phyloP scores from a whole-genome alignment of 192 early-diverging fungal genomes.

The Kappamyces sp. region DNA sequence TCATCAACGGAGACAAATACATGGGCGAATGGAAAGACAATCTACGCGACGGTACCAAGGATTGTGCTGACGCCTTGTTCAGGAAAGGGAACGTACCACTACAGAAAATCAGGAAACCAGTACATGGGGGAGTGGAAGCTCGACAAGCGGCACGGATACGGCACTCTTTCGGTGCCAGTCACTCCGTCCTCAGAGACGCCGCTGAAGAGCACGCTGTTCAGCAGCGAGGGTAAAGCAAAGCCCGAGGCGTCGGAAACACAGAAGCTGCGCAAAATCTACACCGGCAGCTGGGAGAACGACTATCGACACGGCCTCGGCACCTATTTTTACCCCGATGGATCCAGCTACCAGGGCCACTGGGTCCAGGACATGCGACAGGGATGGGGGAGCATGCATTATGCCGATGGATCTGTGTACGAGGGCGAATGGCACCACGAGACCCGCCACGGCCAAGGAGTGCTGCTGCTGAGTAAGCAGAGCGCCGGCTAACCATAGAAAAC shows the following conservation, averaged over 20 bases:
- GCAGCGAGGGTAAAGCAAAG: not conserved
- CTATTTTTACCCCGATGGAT: constrained; percentile 49
- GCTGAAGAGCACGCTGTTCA: too few species aligned
- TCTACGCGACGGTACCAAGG: constrained; percentile 39
- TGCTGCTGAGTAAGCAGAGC: constrained; percentile 33
- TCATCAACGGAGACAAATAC: constrained; percentile 54
- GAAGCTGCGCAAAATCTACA: constrained; percentile 48
- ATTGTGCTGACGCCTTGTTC: not conserved
- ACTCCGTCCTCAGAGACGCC: not conserved
- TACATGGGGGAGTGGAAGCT: constrained; percentile 55
- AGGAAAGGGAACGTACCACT: constrained; percentile 55
- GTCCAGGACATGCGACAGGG: constrained; percentile 45
- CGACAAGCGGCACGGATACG: constrained; percentile 45
- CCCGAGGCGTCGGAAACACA: not conserved
- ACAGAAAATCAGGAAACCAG: constrained; percentile 34
- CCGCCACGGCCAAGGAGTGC: constrained; percentile 52
- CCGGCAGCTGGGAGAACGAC: constrained; percentile 47
- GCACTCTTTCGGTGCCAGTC: constrained; percentile 47
- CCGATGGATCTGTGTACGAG: constrained; percentile 46
- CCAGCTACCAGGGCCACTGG: constrained; percentile 50
- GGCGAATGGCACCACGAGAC: constrained; percentile 54
- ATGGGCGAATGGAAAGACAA: constrained; percentile 54
- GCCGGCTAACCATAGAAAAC: constrained; percentile 24
- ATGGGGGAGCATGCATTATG: constrained; percentile 50
- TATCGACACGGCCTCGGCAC: constrained; percentile 45